Base-by-base conservation (phyloP, 2,329 filamentous ascomycete genomes). In the Leptographium wingfieldii region DNA sequence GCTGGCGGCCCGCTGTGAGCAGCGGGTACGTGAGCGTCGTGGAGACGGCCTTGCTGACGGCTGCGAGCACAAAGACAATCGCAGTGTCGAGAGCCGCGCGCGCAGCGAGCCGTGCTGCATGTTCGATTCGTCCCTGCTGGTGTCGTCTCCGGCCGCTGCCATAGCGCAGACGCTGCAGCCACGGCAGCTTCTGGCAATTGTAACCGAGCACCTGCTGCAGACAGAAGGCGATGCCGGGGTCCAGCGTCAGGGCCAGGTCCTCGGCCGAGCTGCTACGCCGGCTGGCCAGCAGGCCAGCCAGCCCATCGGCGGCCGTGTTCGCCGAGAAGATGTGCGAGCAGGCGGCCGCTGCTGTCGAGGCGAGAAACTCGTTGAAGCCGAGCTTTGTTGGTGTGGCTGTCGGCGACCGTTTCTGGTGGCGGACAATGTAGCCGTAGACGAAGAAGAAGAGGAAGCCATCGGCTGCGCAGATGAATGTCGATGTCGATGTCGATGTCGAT, bases 381-480 rank as follows among this genome's bases (percentile, higher is more conserved):
- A 68, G 67, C 11, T 53, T n/a, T 11, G 57, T 57, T 12, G 60
- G 58, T 14, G 38, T 33, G 7, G 43, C 57, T 22, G n/a, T 16
- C 38, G 56, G 48, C n/a, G 64, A 61, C 43, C 64, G 40, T 57
- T 58, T 43, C 51, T 38, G 59, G 57, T 19, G 59, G 55, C 66
- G 66, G 27, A 49, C 72, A 59, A 76, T 68, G 66, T 73, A 74
- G 64, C 63, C 88, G 73, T 95, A 95, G 61, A 88, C 86, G 22
- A 92, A 79, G 73, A 95, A 95, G 76, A 95, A 95, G 57, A 95
- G 77, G 69, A 94, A 92, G 60, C 86, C 88, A 73, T 94, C 90
- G 35, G 83, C 78, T 27, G 67, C 65, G 48, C 69, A 65, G 16
- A 72, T 73, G 43, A 72, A 14, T 9, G 38, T 22, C n/a, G 55